A percentile compares a stretch with the other conserved stretches of the same genome.
Evolutionary conservation across 371 early-diverging fungal species (phyloP).

Genomic region (Mucor sp.): DNA sequence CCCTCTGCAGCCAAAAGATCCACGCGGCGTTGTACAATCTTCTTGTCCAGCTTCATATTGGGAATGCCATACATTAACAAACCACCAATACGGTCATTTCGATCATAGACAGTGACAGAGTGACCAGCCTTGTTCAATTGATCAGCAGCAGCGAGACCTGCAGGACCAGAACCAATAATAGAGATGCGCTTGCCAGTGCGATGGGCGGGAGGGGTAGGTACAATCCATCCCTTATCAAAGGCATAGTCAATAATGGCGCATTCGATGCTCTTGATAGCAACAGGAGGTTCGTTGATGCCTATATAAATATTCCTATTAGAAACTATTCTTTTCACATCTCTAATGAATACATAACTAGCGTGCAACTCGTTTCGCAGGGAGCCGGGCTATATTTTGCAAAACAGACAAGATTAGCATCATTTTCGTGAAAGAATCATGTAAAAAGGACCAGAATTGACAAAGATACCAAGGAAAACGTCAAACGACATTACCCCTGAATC

Average conservation of each 20-base stretch:
- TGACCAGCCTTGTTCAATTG: constrained; percentile 97
- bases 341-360: constrained; percentile 38
- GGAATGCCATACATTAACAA: constrained; percentile 98
- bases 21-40: constrained; percentile 88
- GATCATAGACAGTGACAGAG: constrained; percentile 91
- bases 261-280: constrained; percentile 96
- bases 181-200: constrained; percentile 88
- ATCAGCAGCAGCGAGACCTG: constrained; percentile 96
- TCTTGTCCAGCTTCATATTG: constrained; percentile 99
- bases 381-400: constrained; percentile 65
- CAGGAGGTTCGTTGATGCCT: constrained; percentile 92
- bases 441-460: not conserved
- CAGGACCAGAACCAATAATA: constrained; percentile 95
- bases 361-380: constrained; percentile 91
- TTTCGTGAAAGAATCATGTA: not conserved
- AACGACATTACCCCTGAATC: not conserved
- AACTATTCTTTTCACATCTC: not conserved
- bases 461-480: not conserved
- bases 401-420: not conserved
- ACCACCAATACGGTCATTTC: constrained; percentile 95
- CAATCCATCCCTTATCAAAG: constrained; percentile 95
- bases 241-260: constrained; percentile 95
- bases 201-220: constrained; percentile 78
- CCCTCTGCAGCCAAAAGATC: constrained; percentile 93
- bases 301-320: not conserved